Percentiles rank a stretch among this genome's conserved stretches.
These are phyloP conservation scores for Leccinum longicurvipes DNA, from an alignment of 768 basidiomycete species.

Conservation along the genomic window DNA sequence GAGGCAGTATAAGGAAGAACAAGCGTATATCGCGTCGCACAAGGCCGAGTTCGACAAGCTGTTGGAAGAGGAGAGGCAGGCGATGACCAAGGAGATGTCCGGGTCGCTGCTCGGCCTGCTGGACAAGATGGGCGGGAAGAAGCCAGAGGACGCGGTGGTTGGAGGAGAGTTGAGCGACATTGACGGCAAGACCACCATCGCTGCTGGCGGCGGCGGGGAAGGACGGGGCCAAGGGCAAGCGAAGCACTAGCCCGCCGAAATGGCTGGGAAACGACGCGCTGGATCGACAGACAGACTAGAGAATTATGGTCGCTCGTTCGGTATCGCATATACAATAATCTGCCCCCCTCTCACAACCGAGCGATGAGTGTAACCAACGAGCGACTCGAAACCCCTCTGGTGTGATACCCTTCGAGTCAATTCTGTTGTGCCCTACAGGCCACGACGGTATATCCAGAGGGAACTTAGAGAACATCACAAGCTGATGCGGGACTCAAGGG, in stretches of 20 bases:
- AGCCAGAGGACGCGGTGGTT: not conserved
- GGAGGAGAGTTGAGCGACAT: not conserved
- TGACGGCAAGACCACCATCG: not conserved
- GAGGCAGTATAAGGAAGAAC: slow-evolving; percentile 48
- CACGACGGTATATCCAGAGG: no score
- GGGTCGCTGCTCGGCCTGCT: slow-evolving; percentile 38
- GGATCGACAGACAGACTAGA: not conserved
- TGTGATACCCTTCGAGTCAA: not conserved
- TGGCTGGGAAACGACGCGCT: not conserved
- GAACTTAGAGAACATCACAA: no score
- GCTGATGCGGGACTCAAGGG: no score
- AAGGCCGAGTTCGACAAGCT: slow-evolving; percentile 47
- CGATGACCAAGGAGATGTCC: slow-evolving; percentile 45
- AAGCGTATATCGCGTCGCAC: slow-evolving; percentile 49
- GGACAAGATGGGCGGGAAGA: slow-evolving; percentile 25
- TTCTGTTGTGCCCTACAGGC: no score
- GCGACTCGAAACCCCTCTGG: not conserved
- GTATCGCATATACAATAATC: not conserved
- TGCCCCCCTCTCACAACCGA: not conserved
- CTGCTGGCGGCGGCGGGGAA: not conserved
- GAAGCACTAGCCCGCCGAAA: not conserved
- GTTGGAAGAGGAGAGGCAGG: slow-evolving; percentile 51
- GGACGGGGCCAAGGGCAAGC: not conserved
- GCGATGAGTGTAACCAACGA: not conserved
- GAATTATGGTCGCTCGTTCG: not conserved